Evolutionary conservation across 2,329 filamentous ascomycete genomes (phyloP).

Genomic region (Albophoma yamanashiensis): DNA sequence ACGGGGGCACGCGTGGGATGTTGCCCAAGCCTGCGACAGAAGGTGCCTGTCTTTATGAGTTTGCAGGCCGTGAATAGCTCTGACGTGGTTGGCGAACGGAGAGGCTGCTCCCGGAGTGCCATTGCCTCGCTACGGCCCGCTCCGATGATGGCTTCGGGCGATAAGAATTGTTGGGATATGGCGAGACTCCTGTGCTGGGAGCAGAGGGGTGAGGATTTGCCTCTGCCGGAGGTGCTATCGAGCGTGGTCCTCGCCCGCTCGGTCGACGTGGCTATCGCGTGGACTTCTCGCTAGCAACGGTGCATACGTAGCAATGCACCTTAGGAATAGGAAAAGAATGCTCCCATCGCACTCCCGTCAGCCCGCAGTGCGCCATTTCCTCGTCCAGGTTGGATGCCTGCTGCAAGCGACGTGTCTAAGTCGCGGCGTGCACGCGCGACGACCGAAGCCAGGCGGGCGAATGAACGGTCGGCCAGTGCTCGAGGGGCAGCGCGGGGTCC

Average conservation of each 20-base stretch:
- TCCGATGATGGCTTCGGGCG: not conserved
- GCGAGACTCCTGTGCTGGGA: not conserved
- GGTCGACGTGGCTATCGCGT: not conserved
- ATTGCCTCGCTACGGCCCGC: not conserved
- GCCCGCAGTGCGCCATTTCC: not conserved
- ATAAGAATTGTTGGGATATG: not conserved
- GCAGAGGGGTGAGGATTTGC: not conserved
- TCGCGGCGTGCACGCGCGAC: not conserved
- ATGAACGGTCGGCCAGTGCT: not conserved
- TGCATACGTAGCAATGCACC: too few relatives aligned
- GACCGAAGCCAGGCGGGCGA: not conserved
- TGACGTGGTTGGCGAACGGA: not conserved
- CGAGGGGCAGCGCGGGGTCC: too few relatives aligned
- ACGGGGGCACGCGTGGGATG: not conserved
- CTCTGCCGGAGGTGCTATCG: not conserved
- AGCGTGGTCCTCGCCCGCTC: not conserved
- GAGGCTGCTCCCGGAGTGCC: not conserved
- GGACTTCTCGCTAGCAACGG: not conserved
- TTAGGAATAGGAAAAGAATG: not conserved
- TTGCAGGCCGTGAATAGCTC: not conserved
- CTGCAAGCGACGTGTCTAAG: not conserved
- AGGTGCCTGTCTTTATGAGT: not conserved
- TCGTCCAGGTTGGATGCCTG: not conserved
- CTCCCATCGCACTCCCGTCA: not conserved
- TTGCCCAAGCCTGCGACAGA: not conserved